Evolutionary conservation across 192 early-diverging fungal genomes (phyloP), one percentile per base, ranked within the genome.

Genomic region (Umbelopsis vinacea): DNA sequence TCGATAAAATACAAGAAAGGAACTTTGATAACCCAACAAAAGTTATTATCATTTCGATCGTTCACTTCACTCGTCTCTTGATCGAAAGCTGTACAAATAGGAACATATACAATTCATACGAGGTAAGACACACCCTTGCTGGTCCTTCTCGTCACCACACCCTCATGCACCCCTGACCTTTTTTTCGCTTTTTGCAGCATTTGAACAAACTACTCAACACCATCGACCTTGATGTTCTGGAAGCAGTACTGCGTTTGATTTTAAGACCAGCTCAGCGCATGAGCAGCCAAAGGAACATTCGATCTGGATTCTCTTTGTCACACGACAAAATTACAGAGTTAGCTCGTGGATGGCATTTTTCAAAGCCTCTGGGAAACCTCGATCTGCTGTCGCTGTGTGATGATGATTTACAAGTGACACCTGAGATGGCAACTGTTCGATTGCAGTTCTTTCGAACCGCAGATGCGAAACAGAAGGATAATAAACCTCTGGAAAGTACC

Each of bases 1-100:
- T 95, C 69, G 79, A 89, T 24, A 82, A 83, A 35, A 76, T 91
- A 8, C 94, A 95, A 74, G 72, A 79, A 66, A 80, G 71, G 53
- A 81, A 83, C 19, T 90, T 96, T 75, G 79, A 86, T 15, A 35
- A 76, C 10, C 67, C 75, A 38, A 86, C 85, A 26, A 90, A 90
- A 70, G 68, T 67, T 38, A 70, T 92, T 24, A 55, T 92, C 40
- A 73, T 93, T 1, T 85, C 91, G 0, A 88, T 96, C 46, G 73
- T 97, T 63, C 69, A 82, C 47, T 92, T 97, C 54, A 91, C 94
- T 46, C 87, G 89, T 21, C 73, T 91, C 19, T 80, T 99, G 66
- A 90, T 96, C 83, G 97, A 99, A 76, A 95, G 94, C 77, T 96
- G 94, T 73, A 95, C 96, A 52, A 98, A 96, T 75, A 87, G 98